A percentile compares a stretch with the other conserved stretches of the same genome.
These are phyloP conservation scores for Ophiocordyceps camponoti-leonardi DNA, from an alignment of 2,329 filamentous ascomycete species.

Conservation along the genomic window DNA sequence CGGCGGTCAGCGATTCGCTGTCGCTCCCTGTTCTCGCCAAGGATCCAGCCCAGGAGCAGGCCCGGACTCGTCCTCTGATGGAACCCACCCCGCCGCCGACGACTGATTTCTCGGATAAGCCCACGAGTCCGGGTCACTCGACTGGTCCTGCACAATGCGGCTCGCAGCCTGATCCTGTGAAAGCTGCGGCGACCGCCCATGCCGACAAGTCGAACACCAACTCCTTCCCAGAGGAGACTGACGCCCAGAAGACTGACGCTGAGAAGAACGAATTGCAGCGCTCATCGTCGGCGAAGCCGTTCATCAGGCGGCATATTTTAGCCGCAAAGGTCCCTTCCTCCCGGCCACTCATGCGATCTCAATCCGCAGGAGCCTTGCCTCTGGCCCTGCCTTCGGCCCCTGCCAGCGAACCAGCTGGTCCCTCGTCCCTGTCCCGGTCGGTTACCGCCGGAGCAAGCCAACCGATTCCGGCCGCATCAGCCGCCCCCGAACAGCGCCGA, in stretches of 20 bases:
- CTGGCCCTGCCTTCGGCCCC: slow-evolving; percentile 17
- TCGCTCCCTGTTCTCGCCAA: slow-evolving; percentile 8
- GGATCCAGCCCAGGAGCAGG: slow-evolving; percentile 7
- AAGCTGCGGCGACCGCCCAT: background rate
- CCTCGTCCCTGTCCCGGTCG: slow-evolving; percentile 20
- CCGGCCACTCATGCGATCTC: slow-evolving; percentile 16
- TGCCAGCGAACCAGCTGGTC: slow-evolving; percentile 33
- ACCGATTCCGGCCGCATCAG: slow-evolving; percentile 14
- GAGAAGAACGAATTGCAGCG: too few relatives aligned
- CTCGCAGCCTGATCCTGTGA: background rate
- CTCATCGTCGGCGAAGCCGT: slow-evolving; percentile 1
- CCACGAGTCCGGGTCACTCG: slow-evolving; percentile 9
- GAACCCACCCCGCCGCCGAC: slow-evolving; percentile 21
- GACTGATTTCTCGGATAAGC: slow-evolving; percentile 18
- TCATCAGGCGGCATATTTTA: slow-evolving; percentile 1
- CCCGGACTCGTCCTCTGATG: slow-evolving; percentile 7
- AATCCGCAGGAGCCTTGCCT: slow-evolving; percentile 15
- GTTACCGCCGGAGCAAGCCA: slow-evolving; percentile 4
- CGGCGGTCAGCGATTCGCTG: slow-evolving; percentile 1
- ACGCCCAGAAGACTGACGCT: background rate
- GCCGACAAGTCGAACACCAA: background rate
- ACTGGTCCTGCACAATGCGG: background rate
- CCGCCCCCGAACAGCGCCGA: slow-evolving; percentile 18
- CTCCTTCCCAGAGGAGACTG: background rate
- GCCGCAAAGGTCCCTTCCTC: slow-evolving; percentile 5